Evolutionary conservation across 345 rosid genomes (phyloP), one percentile per base, ranked within the genome.

Genomic region (Eucalyptus cloeziana): DNA sequence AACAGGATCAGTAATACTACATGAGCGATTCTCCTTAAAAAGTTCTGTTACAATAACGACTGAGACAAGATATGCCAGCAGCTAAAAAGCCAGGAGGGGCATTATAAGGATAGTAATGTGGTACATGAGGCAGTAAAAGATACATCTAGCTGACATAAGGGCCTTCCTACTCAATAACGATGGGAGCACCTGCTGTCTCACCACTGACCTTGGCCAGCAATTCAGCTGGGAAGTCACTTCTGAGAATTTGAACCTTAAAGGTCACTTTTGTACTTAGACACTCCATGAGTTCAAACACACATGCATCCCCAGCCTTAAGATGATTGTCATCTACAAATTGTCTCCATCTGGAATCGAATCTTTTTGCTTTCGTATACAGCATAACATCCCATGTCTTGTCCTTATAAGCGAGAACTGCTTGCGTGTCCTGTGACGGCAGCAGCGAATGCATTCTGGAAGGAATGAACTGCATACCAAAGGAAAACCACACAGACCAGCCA

Each of bases 201-300:
- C 91, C 89, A 43, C 51, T 21, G 40, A 40, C 19, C 31, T 24
- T 50, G 80, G 37, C 89, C 64, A 40, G 64, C 33, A 90, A 50
- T 47, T 50, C 83, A 58, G 89, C 87, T 37, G 90, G 91, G 10
- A 89, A 37, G 85, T 89, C 90, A 44, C 89, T 90, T 50, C 92
- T 89, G 62, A 92, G 92, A 85, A 92, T 92, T 87, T 92, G 93
- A 43, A 87, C 93, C 37, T 79, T 88, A 88, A 92, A 92, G 58
- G 64, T 89, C 88, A 92, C 16, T 43, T 56, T 51, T 43, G 80
- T 64, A 4, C 8, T 33, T 43, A 54, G 86, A 86, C 83, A 87
- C 60, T 89, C 92, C 51, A 52, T 60, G 88, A 90, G 91, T 86
- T 92, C 93, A 88, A 92, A 90, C 10, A 92, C 90, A 85, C 90